phyloP scores from a whole-genome alignment of 805 yeast genomes.

The Candida parachauliodes region DNA sequence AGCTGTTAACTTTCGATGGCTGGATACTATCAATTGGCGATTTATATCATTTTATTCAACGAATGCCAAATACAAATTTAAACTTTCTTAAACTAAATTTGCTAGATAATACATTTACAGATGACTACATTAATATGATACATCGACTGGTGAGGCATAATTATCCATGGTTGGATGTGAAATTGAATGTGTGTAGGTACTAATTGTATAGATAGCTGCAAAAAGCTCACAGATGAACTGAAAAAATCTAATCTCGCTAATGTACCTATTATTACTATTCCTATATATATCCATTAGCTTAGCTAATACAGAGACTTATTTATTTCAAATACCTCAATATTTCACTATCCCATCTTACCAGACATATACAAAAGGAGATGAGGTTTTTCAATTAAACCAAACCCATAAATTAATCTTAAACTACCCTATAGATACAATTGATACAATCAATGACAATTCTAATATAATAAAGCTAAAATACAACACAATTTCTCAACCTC shows the following conservation, averaged over 20 bases:
- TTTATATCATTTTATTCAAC: neutral
- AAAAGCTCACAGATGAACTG: neutral
- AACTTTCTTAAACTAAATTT: conserved; percentile 10
- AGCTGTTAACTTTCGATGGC: conserved; percentile 11
- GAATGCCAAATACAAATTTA: conserved; percentile 5
- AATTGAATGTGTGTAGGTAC: no score
- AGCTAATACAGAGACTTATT: conserved; percentile 38
- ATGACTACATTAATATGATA: neutral
- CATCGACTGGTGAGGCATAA: neutral
- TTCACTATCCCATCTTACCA: conserved; percentile 21
- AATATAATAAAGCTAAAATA: conserved; percentile 9
- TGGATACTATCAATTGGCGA: conserved; percentile 11
- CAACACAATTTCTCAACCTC: conserved; percentile 9
- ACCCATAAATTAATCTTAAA: conserved; percentile 20
- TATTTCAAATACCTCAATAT: conserved; percentile 30
- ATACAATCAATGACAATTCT: conserved; percentile 2
- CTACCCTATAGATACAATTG: conserved; percentile 22
- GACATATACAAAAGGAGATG: neutral
- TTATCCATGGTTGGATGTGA: neutral
- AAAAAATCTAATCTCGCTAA: neutral
- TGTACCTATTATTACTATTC: neutral
- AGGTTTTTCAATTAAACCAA: conserved; percentile 13
- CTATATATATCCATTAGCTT: neutral
- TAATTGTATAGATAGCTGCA: conserved; percentile 1
- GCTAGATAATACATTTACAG: conserved; percentile 5